These are phyloP conservation scores for Dothistroma pini DNA, from an alignment of 2,329 filamentous ascomycete species.

Conservation along the genomic window DNA sequence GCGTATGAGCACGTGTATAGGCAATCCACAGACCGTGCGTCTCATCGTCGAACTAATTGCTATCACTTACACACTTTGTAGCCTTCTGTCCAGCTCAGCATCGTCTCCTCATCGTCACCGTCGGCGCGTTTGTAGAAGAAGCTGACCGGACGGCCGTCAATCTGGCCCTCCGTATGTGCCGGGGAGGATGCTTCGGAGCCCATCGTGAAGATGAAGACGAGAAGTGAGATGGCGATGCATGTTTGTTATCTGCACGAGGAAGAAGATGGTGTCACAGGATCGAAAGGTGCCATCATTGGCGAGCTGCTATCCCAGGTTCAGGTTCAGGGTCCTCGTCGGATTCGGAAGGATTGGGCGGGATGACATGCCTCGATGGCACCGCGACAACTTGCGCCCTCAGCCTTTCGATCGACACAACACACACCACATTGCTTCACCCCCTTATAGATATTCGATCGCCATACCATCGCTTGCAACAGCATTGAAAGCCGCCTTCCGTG, in stretches of 20 bases:
- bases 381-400: neutral
- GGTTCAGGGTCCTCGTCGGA: neutral
- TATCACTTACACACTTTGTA: slow-evolving; percentile 21
- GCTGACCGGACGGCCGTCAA: slow-evolving; percentile 27
- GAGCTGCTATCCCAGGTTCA: neutral
- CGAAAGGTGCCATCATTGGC: neutral
- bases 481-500: neutral
- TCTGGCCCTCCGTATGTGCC: slow-evolving; percentile 21
- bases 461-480: neutral
- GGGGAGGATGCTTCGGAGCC: slow-evolving; percentile 20
- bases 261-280: neutral
- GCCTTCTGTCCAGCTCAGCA: slow-evolving; percentile 24
- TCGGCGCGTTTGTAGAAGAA: slow-evolving; percentile 26
- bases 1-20: neutral
- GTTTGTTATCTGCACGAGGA: neutral
- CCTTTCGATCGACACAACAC: neutral
- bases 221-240: neutral
- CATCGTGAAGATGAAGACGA: slow-evolving; percentile 13
- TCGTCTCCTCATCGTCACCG: slow-evolving; percentile 15
- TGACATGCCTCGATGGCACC: neutral
- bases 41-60: neutral
- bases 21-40: neutral
- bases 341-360: neutral
- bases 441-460: neutral
- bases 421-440: neutral